phyloP scores from a whole-genome alignment of 306 rosid species.

The Cucurbita ficifolia region DNA sequence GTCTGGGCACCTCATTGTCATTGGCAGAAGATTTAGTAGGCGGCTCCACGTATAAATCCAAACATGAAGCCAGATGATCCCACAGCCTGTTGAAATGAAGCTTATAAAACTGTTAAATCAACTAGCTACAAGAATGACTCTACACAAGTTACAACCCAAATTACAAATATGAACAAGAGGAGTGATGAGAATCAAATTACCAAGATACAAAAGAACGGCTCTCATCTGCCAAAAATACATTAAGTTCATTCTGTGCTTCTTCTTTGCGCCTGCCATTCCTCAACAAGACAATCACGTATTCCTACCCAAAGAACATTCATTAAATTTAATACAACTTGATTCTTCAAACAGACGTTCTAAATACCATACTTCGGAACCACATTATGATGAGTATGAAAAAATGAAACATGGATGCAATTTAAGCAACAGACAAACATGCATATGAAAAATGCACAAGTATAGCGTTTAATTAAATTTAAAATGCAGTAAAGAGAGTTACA shows the following conservation, averaged over 20 bases:
- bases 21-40: slow-evolving; percentile 26
- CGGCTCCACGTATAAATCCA: slow-evolving; percentile 34
- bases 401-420: neutral
- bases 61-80: slow-evolving; percentile 70
- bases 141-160: neutral
- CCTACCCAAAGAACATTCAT: slow-evolving; percentile 37
- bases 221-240: slow-evolving; percentile 81
- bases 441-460: neutral
- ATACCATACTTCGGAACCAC: neutral
- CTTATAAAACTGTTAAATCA: neutral
- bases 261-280: slow-evolving; percentile 85
- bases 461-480: neutral
- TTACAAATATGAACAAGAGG: neutral
- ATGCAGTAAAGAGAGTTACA: neutral
- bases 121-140: neutral
- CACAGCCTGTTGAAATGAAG: slow-evolving; percentile 54
- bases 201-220: slow-evolving; percentile 78
- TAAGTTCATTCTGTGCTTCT: slow-evolving; percentile 65
- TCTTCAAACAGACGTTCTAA: neutral
- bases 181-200: slow-evolving; percentile 28
- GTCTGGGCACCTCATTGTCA: slow-evolving; percentile 39
- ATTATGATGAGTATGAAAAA: neutral
- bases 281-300: slow-evolving; percentile 77
- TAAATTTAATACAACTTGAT: neutral
- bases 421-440: neutral